A percentile compares a stretch with the other conserved stretches of the same genome.
Evolutionary conservation across 768 basidiomycete genomes (phyloP).

Genomic region (Kwoniella europaea): DNA sequence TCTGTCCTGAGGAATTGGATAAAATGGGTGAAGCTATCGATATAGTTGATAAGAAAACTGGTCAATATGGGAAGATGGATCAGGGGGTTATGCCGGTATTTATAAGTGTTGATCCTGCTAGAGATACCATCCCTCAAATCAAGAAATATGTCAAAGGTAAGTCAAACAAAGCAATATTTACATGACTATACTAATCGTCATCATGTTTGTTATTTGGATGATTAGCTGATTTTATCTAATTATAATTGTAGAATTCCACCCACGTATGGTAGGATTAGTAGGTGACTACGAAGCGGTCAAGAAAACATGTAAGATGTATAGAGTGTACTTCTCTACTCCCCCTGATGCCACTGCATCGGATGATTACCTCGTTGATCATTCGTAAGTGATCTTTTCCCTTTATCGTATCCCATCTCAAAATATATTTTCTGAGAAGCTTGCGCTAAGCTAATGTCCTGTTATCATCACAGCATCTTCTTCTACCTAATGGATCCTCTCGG

Average conservation of each 20-base stretch:
- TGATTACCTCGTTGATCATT: conserved; percentile 91
- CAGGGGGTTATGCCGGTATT: conserved; percentile 78
- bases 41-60: conserved; percentile 32
- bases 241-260: conserved; percentile 78
- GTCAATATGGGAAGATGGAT: conserved; percentile 6
- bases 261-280: conserved; percentile 82
- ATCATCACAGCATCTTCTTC: conserved; percentile 78
- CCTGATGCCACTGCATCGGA: conserved; percentile 72
- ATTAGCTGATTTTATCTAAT: conserved; percentile 11
- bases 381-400: conserved; percentile 38
- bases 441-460: conserved; percentile 44
- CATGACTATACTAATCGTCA: too few species aligned
- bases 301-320: conserved; percentile 87
- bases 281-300: conserved; percentile 86
- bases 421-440: too few species aligned
- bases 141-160: conserved; percentile 61
- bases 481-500: conserved; percentile 97
- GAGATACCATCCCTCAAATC: conserved; percentile 68
- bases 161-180: conserved; percentile 21
- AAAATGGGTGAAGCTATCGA: conserved; percentile 83
- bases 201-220: too few species aligned
- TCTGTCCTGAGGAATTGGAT: conserved; percentile 96
- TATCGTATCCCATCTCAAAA: too few species aligned
- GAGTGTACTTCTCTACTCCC: conserved; percentile 97
- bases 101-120: conserved; percentile 94